phyloP scores from a whole-genome alignment of 345 rosid genomes.

The Lepidium didymum region DNA sequence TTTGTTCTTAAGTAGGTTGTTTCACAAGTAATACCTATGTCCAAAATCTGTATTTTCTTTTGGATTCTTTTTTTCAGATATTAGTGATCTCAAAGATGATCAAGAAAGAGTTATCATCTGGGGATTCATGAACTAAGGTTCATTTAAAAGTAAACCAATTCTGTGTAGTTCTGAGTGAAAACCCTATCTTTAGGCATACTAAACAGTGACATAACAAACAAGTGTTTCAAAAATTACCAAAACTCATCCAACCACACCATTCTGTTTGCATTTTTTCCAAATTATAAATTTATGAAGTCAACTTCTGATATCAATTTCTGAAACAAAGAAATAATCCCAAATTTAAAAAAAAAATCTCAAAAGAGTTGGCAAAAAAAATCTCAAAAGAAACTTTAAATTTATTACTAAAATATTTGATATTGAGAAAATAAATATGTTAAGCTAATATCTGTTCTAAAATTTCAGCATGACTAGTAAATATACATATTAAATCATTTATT shows the following conservation, averaged over 20 bases:
- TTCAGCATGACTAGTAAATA: not conserved
- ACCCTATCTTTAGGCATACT: too few species aligned
- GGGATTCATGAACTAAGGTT: not conserved
- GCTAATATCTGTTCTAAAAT: not conserved
- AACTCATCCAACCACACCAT: not conserved
- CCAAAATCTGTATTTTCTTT: not conserved
- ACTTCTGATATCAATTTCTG: too few species aligned
- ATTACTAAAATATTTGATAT: not conserved
- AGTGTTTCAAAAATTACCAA: not conserved
- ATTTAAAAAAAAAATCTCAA: too few species aligned
- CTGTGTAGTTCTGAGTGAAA: too few species aligned
- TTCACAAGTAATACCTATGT: not conserved
- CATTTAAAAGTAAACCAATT: not conserved
- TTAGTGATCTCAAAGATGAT: constrained; percentile 45
- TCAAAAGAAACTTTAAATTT: not conserved
- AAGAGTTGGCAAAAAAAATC: too few species aligned
- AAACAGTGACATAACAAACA: too few species aligned
- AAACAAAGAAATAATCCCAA: too few species aligned
- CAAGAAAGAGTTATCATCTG: constrained; percentile 35
- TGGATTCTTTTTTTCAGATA: constrained; percentile 30
- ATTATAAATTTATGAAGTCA: too few species aligned
- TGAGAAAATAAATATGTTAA: not conserved
- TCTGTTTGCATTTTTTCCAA: not conserved
- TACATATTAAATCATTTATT: not conserved
- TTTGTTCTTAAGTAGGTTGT: not conserved